Conservation (phyloP, 352 stramenopile genomes). For the Pythium rhizo-oryzae region DNA sequence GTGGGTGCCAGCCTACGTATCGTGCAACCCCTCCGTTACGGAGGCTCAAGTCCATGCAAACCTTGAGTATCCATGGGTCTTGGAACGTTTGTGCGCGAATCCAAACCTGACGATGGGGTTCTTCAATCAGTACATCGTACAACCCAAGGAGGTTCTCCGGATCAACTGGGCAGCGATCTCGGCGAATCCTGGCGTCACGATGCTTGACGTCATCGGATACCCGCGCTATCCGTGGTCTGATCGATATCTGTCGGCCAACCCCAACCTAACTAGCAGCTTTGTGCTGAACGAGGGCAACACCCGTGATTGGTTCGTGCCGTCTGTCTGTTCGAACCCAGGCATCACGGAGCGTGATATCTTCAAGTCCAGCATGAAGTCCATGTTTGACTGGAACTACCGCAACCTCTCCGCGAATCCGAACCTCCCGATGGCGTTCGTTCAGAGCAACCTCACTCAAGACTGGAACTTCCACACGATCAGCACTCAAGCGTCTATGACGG, state of each 20-base stretch:
- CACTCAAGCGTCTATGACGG: neutral
- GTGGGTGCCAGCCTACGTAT: slow-evolving; percentile 1
- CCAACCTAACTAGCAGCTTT: slow-evolving; percentile 6
- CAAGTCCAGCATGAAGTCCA: neutral
- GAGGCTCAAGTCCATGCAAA: neutral
- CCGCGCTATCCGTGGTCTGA: neutral
- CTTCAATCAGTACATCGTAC: slow-evolving; percentile 2
- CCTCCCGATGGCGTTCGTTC: neutral
- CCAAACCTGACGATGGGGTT: slow-evolving; percentile 1
- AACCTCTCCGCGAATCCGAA: slow-evolving; percentile 4
- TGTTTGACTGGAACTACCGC: slow-evolving; percentile 3
- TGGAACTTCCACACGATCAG: neutral
- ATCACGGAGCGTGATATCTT: slow-evolving; percentile 6
- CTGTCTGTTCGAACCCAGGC: neutral
- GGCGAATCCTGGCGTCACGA: neutral
- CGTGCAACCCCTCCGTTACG: neutral
- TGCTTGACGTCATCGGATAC: neutral
- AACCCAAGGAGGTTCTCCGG: neutral
- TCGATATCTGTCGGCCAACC: slow-evolving; percentile 5
- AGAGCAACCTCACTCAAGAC: neutral
- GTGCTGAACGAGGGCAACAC: neutral
- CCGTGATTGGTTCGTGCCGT: neutral
- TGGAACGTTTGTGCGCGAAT: neutral
- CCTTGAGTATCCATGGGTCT: neutral
- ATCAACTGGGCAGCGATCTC: neutral